Evolutionary conservation across 371 early-diverging fungal genomes (phyloP).

Genomic region (Chytridium lagenaria): DNA sequence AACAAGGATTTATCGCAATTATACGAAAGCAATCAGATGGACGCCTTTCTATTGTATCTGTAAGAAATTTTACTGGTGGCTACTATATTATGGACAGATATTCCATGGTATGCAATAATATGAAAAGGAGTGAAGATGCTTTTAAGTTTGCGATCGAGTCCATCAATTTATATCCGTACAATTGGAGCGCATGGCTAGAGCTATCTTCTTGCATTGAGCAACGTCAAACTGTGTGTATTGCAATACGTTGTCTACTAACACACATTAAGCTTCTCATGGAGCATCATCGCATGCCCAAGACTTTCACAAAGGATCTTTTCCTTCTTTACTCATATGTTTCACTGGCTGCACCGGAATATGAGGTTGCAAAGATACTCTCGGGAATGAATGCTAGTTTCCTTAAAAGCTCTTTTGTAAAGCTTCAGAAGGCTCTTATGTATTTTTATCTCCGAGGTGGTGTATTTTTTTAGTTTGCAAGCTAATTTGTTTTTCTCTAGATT

Average conservation of each 20-base stretch:
- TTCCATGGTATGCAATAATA: constrained; percentile 16
- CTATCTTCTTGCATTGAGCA: constrained; percentile 48
- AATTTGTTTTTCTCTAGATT: too few relatives aligned
- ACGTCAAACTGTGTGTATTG: constrained; percentile 20
- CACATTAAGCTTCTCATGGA: too few relatives aligned
- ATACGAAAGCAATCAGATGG: not conserved
- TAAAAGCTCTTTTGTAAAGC: constrained; percentile 6
- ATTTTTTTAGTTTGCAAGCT: too few relatives aligned
- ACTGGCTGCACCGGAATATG: constrained; percentile 31
- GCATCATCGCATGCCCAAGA: constrained; percentile 42
- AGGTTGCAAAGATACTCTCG: not conserved
- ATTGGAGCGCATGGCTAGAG: constrained; percentile 93
- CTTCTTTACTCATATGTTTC: constrained; percentile 57
- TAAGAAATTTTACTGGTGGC: too few relatives aligned
- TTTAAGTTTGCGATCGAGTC: constrained; percentile 68
- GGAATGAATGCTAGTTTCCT: constrained; percentile 20
- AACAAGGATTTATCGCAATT: not conserved
- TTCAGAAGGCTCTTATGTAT: constrained; percentile 22
- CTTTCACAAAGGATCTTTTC: constrained; percentile 68
- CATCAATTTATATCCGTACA: constrained; percentile 72
- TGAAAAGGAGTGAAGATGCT: constrained; percentile 51
- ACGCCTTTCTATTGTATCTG: constrained; percentile 17
- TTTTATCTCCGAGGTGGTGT: too few relatives aligned
- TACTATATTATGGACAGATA: constrained; percentile 8
- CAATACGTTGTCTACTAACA: constrained; percentile 4